Percentiles rank a stretch among this genome's conserved stretches.
These are phyloP conservation scores for Pythium brassicae DNA, from an alignment of 352 stramenopile genomes.

Conservation along the genomic window DNA sequence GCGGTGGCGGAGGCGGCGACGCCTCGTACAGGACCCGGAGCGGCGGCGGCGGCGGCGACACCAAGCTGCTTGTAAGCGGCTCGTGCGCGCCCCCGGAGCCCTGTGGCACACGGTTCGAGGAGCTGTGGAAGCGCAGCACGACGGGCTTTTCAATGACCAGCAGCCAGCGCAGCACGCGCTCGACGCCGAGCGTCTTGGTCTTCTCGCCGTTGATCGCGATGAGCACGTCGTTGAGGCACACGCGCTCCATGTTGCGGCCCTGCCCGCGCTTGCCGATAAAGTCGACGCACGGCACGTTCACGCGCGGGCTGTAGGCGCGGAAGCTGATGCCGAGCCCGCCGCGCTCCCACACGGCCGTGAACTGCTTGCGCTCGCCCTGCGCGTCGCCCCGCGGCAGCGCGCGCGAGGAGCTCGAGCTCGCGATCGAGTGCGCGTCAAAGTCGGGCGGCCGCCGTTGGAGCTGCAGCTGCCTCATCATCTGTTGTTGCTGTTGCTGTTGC, in stretches of 20 bases:
- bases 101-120: slow-evolving; percentile 51
- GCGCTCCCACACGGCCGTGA: slow-evolving; percentile 67
- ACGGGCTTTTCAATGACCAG: slow-evolving; percentile 73
- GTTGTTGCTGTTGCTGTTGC: slow-evolving; percentile 10
- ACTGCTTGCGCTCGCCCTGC: slow-evolving; percentile 53
- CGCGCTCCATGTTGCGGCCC: slow-evolving; percentile 65
- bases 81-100: background rate
- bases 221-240: slow-evolving; percentile 80
- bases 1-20: background rate
- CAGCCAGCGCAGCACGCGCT: slow-evolving; percentile 74
- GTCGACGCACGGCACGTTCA: slow-evolving; percentile 72
- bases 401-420: slow-evolving; percentile 18
- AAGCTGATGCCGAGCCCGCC: slow-evolving; percentile 71
- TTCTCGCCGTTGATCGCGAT: slow-evolving; percentile 80
- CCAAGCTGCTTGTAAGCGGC: slow-evolving; percentile 2
- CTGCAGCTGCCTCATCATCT: slow-evolving; percentile 6
- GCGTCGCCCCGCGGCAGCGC: slow-evolving; percentile 15
- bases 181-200: slow-evolving; percentile 65
- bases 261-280: slow-evolving; percentile 56
- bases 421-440: slow-evolving; percentile 15
- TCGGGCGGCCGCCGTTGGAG: slow-evolving; percentile 9
- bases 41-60: slow-evolving; percentile 18
- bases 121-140: slow-evolving; percentile 74
- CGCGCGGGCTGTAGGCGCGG: slow-evolving; percentile 53
- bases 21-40: slow-evolving; percentile 23